Evolutionary conservation across 2,329 filamentous ascomycete species (phyloP).

Genomic region (Calycina marina): DNA sequence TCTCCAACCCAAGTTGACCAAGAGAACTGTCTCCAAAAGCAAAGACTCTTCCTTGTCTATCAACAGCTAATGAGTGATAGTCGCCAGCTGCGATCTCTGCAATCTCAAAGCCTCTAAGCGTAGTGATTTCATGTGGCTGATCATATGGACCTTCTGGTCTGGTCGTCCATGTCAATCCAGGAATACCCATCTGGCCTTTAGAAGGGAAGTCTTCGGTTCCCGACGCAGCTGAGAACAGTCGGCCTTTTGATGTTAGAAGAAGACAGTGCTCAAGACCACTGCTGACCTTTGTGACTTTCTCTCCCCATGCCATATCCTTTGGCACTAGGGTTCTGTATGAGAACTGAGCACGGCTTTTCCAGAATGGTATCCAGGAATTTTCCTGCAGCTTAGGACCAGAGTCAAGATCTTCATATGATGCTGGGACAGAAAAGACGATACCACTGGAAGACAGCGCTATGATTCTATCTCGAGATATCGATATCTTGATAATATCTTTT

Average conservation of each 20-base stretch:
- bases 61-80: constrained; percentile 68
- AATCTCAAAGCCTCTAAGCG: constrained; percentile 56
- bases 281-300: constrained; percentile 59
- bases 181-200: constrained; percentile 75
- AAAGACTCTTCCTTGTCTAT: constrained; percentile 64
- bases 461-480: constrained; percentile 69
- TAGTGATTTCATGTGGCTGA: constrained; percentile 63
- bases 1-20: constrained; percentile 82
- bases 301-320: constrained; percentile 45
- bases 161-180: constrained; percentile 66
- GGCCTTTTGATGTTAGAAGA: constrained; percentile 69
- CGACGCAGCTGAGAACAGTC: constrained; percentile 78
- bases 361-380: constrained; percentile 58
- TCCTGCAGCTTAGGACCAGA: constrained; percentile 49
- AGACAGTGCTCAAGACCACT: constrained; percentile 77
- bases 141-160: constrained; percentile 68
- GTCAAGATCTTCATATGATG: constrained; percentile 56
- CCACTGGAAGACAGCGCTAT: constrained; percentile 64
- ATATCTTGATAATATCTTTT: constrained; percentile 64
- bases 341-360: constrained; percentile 41
- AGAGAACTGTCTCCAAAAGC: constrained; percentile 81
- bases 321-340: constrained; percentile 64
- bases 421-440: constrained; percentile 71
- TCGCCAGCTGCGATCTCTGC: constrained; percentile 70
- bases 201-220: constrained; percentile 65